Conservation (phyloP, 345 rosid genomes). For the Lepidium didymum region DNA sequence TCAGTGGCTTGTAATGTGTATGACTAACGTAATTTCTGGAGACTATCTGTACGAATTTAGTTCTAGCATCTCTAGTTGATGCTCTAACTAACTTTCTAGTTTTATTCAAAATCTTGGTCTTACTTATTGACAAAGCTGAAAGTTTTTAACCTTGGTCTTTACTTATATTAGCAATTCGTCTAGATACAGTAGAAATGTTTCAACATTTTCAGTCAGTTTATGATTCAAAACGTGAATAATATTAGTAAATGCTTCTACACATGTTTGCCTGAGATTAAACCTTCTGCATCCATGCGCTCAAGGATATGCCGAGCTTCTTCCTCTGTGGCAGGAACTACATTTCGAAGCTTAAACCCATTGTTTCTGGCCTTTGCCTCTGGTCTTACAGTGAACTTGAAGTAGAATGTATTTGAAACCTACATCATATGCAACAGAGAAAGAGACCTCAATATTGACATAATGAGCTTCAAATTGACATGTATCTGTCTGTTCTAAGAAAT, state of each 20-base stretch:
- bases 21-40: not conserved
- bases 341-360: conserved; percentile 48
- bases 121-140: no score
- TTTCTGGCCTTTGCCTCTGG: conserved; percentile 56
- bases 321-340: conserved; percentile 81
- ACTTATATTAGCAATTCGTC: not conserved
- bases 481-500: not conserved
- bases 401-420: conserved; percentile 74
- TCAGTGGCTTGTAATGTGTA: not conserved
- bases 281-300: conserved; percentile 64
- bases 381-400: conserved; percentile 71
- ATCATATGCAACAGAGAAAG: conserved; percentile 10
- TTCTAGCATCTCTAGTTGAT: not conserved
- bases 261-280: conserved; percentile 26
- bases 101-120: not conserved
- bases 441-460: not conserved
- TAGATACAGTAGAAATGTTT: not conserved
- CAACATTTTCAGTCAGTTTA: not conserved
- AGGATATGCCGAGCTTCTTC: conserved; percentile 73
- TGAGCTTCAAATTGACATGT: not conserved
- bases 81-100: not conserved
- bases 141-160: no score
- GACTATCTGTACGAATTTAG: not conserved
- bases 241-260: not conserved
- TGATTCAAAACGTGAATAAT: not conserved